Percentiles rank a stretch among this genome's conserved stretches.
phyloP scores from a whole-genome alignment of 1,139 yeast genomes.

The Eremothecium coryli region DNA sequence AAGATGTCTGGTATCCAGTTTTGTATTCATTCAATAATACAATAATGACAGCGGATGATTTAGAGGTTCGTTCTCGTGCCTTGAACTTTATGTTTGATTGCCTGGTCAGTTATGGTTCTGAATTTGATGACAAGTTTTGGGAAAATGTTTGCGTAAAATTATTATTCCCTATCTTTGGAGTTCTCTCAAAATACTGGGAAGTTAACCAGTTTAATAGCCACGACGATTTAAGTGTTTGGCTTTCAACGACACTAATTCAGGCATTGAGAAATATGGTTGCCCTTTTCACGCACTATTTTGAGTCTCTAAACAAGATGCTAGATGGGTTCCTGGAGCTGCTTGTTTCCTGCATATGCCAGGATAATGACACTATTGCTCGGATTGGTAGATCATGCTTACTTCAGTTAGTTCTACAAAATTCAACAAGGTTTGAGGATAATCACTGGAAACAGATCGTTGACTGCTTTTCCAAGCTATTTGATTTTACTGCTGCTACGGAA shows the following conservation, averaged over 20 bases:
- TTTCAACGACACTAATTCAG: conserved; percentile 91
- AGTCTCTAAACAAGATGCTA: conserved; percentile 58
- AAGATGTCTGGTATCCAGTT: conserved; percentile 57
- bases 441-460: conserved; percentile 73
- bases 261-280: conserved; percentile 86
- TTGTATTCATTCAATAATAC: conserved; percentile 76
- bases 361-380: conserved; percentile 90
- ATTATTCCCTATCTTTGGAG: conserved; percentile 82
- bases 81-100: conserved; percentile 74
- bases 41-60: conserved; percentile 86
- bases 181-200: conserved; percentile 69
- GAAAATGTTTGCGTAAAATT: conserved; percentile 64
- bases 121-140: conserved; percentile 75
- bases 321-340: conserved; percentile 70
- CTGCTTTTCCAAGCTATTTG: conserved; percentile 62
- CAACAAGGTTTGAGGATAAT: conserved; percentile 45
- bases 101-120: conserved; percentile 66
- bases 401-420: conserved; percentile 66
- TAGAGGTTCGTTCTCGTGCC: conserved; percentile 89
- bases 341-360: conserved; percentile 88
- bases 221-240: conserved; percentile 89
- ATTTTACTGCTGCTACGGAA: conserved; percentile 77
- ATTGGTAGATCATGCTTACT: conserved; percentile 87
- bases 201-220: conserved; percentile 54
- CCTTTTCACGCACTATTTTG: conserved; percentile 72